A percentile compares a stretch with the other conserved stretches of the same genome.
These are phyloP conservation scores for Trichoderma cornu-damae DNA, from an alignment of 2,329 filamentous ascomycete species.

Conservation along the genomic window DNA sequence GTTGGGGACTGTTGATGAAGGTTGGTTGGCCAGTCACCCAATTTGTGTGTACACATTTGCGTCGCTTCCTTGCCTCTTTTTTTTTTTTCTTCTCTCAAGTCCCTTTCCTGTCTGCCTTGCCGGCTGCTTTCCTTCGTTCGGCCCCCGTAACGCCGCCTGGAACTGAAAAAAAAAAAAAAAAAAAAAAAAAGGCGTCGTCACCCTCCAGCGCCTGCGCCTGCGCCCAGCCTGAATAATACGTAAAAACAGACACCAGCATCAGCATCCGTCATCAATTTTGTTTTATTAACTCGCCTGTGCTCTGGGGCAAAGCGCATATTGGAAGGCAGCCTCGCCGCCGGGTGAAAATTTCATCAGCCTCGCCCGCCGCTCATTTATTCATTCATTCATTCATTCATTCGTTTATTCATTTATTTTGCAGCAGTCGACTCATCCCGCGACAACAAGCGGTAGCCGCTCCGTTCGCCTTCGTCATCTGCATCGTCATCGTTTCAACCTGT, in stretches of 20 bases:
- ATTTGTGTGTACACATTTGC: background rate
- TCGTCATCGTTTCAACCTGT: background rate
- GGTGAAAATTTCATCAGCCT: constrained; percentile 1
- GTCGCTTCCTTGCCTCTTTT: constrained; percentile 1
- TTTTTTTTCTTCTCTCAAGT: background rate
- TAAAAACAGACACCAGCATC: background rate
- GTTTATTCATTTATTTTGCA: background rate
- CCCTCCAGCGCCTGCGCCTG: constrained; percentile 8
- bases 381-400: too few species aligned
- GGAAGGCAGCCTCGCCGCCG: background rate
- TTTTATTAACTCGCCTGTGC: too few species aligned
- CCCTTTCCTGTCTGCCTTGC: background rate
- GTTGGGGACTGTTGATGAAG: background rate
- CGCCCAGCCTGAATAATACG: constrained; percentile 4
- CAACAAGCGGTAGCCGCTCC: background rate
- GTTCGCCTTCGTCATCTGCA: background rate
- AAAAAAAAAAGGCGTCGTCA: background rate
- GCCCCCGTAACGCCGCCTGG: constrained; percentile 13
- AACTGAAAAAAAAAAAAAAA: too few species aligned
- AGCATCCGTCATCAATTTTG: constrained; percentile 12
- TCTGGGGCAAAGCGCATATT: background rate
- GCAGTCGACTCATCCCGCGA: constrained; percentile 10
- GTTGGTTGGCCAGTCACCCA: background rate
- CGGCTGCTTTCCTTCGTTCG: constrained; percentile 5
- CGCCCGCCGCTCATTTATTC: too few species aligned